Evolutionary conservation across 2,329 filamentous ascomycete species (phyloP).

Genomic region (Sporothrix luriei): DNA sequence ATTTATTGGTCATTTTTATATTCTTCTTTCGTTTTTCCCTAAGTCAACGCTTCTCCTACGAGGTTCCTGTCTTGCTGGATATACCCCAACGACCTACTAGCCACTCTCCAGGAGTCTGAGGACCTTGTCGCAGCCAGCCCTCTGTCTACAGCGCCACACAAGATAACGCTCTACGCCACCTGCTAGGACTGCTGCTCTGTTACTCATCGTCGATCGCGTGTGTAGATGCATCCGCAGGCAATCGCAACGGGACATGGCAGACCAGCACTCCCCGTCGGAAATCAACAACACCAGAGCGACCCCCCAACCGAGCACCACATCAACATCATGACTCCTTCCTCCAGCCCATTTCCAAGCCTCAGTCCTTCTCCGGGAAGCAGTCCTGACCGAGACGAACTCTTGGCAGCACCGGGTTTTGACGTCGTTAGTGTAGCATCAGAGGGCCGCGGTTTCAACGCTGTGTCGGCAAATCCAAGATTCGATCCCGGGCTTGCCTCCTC

Average conservation of each 20-base stretch:
- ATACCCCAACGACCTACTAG: background rate
- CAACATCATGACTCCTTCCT: constrained; percentile 11
- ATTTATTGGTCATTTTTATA: background rate
- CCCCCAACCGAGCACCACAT: background rate
- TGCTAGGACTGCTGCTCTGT: background rate
- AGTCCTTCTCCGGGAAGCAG: constrained; percentile 28
- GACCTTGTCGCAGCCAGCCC: background rate
- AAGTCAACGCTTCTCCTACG: background rate
- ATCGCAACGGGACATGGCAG: constrained; percentile 21
- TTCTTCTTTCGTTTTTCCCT: background rate
- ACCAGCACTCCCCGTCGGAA: background rate
- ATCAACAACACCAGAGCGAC: constrained; percentile 2
- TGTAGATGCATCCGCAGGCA: background rate
- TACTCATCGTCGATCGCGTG: no score
- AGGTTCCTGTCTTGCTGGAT: background rate
- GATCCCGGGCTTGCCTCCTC: background rate
- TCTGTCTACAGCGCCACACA: background rate
- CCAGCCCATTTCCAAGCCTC: constrained; percentile 34
- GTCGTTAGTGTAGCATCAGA: background rate
- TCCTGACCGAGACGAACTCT: background rate
- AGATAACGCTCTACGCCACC: background rate
- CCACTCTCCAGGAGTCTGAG: background rate
- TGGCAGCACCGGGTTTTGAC: background rate
- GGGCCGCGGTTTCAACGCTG: background rate
- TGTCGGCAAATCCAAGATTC: constrained; percentile 4